phyloP scores from a whole-genome alignment of 495 filamentous ascomycete species.

The Tuber melanosporum region DNA sequence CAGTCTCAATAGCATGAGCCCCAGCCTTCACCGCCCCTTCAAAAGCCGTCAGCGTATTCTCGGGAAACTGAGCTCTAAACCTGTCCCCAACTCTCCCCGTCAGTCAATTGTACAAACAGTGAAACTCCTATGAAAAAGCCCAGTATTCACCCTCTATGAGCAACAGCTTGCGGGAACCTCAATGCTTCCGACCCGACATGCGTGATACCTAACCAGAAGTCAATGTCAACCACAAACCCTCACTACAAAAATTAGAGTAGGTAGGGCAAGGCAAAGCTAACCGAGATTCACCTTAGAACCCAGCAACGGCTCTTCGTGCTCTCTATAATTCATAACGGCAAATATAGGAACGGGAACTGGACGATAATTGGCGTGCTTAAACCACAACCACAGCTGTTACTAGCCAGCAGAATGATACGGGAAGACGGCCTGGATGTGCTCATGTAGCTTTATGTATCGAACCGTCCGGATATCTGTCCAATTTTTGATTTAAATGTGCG shows the following conservation, averaged over 20 bases:
- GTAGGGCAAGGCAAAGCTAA: constrained; percentile 11
- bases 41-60: constrained; percentile 81
- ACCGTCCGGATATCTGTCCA: background rate
- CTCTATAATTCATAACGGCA: constrained; percentile 19
- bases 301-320: constrained; percentile 14
- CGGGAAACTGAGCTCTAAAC: constrained; percentile 63
- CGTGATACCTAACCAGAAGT: constrained; percentile 11
- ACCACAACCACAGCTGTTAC: background rate
- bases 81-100: constrained; percentile 13
- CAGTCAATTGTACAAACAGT: background rate
- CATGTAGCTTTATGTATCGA: background rate
- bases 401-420: background rate
- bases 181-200: constrained; percentile 11
- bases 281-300: constrained; percentile 11
- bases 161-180: constrained; percentile 64
- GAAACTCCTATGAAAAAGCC: background rate
- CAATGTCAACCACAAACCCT: background rate
- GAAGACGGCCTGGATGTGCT: background rate
- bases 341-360: background rate
- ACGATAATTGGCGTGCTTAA: background rate
- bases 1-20: constrained; percentile 73
- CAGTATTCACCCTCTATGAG: constrained; percentile 65
- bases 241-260: background rate
- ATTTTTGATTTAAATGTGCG: background rate
- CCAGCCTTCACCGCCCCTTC: constrained; percentile 63